phyloP scores from a whole-genome alignment of 2,329 filamentous ascomycete genomes.

The Nothomitra cinnamomea region DNA sequence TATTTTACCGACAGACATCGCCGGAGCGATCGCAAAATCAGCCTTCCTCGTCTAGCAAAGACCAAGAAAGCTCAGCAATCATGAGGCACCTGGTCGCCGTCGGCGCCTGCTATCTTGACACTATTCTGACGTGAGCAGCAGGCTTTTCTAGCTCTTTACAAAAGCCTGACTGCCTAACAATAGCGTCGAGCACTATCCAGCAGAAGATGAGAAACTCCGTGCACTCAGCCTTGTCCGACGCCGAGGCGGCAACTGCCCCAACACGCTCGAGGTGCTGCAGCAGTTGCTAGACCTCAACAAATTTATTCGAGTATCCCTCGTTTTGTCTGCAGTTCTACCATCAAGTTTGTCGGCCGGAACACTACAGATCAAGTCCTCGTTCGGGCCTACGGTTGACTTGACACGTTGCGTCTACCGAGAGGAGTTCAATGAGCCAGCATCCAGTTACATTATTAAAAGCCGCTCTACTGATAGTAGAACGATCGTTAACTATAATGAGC shows the following conservation, averaged over 20 bases:
- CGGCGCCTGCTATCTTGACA: slow-evolving; percentile 55
- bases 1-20: too few species aligned
- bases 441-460: slow-evolving; percentile 53
- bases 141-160: slow-evolving; percentile 7
- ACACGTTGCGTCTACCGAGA: slow-evolving; percentile 42
- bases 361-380: slow-evolving; percentile 34
- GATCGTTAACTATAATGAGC: slow-evolving; percentile 50
- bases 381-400: slow-evolving; percentile 33
- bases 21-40: too few species aligned
- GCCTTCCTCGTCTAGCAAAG: too few species aligned
- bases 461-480: slow-evolving; percentile 42
- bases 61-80: slow-evolving; percentile 10
- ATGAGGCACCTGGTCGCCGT: slow-evolving; percentile 45
- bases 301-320: slow-evolving; percentile 14
- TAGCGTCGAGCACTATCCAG: slow-evolving; percentile 49
- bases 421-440: slow-evolving; percentile 38
- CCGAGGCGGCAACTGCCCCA: slow-evolving; percentile 57
- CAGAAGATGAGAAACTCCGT: slow-evolving; percentile 56
- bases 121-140: slow-evolving; percentile 42
- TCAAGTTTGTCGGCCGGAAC: slow-evolving; percentile 32
- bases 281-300: slow-evolving; percentile 32
- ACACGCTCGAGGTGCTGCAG: slow-evolving; percentile 52
- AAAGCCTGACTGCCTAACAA: neutral
- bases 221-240: slow-evolving; percentile 41
- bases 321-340: slow-evolving; percentile 34